A percentile compares a stretch with the other conserved stretches of the same genome.
phyloP scores from a whole-genome alignment of 148 eudicot genomes.

The Fagopyrum esculentum region DNA sequence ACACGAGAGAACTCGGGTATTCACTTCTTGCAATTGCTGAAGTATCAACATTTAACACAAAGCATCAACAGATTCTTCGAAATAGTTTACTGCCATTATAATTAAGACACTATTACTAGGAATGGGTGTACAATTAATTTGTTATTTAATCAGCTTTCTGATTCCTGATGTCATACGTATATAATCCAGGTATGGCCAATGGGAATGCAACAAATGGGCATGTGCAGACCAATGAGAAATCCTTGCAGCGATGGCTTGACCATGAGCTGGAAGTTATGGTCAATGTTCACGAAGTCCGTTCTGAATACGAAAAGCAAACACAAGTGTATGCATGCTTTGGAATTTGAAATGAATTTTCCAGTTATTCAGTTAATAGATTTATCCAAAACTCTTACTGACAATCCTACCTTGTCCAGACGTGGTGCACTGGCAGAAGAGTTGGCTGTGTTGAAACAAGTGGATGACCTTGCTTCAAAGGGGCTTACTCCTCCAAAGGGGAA shows the following conservation, averaged over 20 bases:
- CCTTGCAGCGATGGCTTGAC: constrained; percentile 96
- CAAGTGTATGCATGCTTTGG: constrained; percentile 72
- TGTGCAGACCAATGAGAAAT: constrained; percentile 95
- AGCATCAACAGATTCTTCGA: neutral
- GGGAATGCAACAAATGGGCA: constrained; percentile 78
- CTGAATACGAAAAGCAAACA: constrained; percentile 94
- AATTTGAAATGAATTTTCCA: neutral
- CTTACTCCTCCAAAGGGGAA: constrained; percentile 88
- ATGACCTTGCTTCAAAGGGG: constrained; percentile 82
- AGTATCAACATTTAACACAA: neutral
- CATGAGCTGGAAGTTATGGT: constrained; percentile 98
- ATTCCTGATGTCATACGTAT: constrained; percentile 4
- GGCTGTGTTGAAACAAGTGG: constrained; percentile 84
- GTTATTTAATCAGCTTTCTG: neutral
- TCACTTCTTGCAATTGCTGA: constrained; percentile 6
- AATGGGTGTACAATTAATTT: neutral
- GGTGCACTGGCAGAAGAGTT: constrained; percentile 94
- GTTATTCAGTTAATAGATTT: neutral
- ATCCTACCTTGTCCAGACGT: constrained; percentile 53
- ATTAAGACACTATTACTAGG: neutral
- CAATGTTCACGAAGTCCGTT: constrained; percentile 96
- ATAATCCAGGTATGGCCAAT: constrained; percentile 51
- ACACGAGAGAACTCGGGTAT: constrained; percentile 63
- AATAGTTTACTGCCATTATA: neutral
- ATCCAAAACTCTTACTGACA: neutral